These are phyloP conservation scores for Pistacia atlantica DNA, from an alignment of 345 rosid species.

Conservation along the genomic window DNA sequence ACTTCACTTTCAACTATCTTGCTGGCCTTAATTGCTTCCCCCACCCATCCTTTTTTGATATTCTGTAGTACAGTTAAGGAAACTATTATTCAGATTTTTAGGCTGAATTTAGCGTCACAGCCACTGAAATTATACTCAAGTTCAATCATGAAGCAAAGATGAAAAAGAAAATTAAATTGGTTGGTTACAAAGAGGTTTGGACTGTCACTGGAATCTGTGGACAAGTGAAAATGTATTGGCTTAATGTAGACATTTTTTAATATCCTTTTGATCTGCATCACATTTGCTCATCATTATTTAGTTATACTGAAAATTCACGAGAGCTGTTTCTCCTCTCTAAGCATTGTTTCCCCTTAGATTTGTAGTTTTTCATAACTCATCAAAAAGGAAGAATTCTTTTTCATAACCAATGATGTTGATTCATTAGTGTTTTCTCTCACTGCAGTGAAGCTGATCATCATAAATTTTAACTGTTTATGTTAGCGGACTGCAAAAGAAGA, in stretches of 20 bases:
- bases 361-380: not conserved
- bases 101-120: conserved; percentile 85
- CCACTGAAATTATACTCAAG: conserved; percentile 78
- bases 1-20: not conserved
- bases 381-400: not conserved
- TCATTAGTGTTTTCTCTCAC: not conserved
- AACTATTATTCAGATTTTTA: conserved; percentile 33
- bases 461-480: not conserved
- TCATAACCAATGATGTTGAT: not conserved
- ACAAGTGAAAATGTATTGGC: conserved; percentile 74
- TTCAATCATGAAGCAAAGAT: conserved; percentile 79
- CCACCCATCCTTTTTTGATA: not conserved
- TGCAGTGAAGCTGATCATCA: not conserved
- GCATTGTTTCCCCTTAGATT: not conserved
- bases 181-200: conserved; percentile 71
- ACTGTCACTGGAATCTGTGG: conserved; percentile 98
- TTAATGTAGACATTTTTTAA: not conserved
- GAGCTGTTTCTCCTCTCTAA: not conserved
- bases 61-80: not conserved
- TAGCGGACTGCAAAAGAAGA: conserved; percentile 81
- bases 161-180: conserved; percentile 83
- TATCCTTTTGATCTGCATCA: not conserved
- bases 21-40: not conserved
- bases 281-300: not conserved
- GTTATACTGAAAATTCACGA: not conserved